Evolutionary conservation across 2,329 filamentous ascomycete genomes (phyloP), one percentile per base, ranked within the genome.

Genomic region (Pseudogymnoascus sp.): DNA sequence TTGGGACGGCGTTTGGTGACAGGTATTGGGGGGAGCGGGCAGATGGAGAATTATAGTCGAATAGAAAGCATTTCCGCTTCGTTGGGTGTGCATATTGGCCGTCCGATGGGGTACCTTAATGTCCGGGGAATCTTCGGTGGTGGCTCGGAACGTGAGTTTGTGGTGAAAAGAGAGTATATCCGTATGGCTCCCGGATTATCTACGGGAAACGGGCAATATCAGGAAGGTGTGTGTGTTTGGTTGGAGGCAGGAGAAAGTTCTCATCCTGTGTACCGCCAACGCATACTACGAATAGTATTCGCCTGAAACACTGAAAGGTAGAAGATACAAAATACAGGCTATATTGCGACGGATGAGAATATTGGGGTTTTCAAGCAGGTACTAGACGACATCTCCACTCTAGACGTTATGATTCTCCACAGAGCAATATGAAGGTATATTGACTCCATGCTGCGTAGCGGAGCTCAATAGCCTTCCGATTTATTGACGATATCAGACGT

Each of bases 401-500:
- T 28, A n/a, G 14, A 28, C 41, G 41, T 47, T 47, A 47, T 47
- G 15, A 22, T n/a, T 14, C 22, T 47, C 41, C 41, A 47, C 41
- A 47, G 41, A 12, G 28, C 15, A 47, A 47, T 39, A 39, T 39
- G 38, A 47, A 47, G 7, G 28, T 47, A 28, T 47, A 28, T 12
- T 47, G 28, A 28, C 22, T 47, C n/a, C 22, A 47, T 28, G 4
- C 22, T 28, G 22, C 8, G 7, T 14, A 28, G 14, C 41, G 41
- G 41, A 47, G 41, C 22, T 47, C 20, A 47, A 47, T 22, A 47
- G 41, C 22, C 41, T 25, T 15, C n/a, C 14, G 41, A 47, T 47
- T 47, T 47, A 47, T 47, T 47, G 41, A 28, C 41, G 28, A 47
- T 47, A 47, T 47, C 41, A 47, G 41, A 47, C 41, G 41, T 47